Conservation (phyloP, 768 basidiomycete species). For the Russula compacta region DNA sequence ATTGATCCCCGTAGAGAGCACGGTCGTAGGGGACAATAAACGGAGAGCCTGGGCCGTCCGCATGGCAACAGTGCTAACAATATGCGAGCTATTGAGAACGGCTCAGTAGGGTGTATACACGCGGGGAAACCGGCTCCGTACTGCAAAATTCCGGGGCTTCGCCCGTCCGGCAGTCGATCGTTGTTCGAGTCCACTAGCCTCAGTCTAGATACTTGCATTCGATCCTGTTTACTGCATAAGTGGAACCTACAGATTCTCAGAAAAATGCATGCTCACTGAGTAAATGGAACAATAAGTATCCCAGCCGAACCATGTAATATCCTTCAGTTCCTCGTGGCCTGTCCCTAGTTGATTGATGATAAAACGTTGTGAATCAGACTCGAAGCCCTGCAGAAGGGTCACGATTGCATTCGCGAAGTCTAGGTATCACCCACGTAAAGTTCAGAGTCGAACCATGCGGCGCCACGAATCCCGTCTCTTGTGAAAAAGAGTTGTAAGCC, state of each 20-base stretch:
- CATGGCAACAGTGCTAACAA: slow-evolving; percentile 8
- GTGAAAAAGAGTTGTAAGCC: slow-evolving; percentile 25
- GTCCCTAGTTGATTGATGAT: not conserved
- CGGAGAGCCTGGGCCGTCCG: slow-evolving; percentile 7
- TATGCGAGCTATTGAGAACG: slow-evolving; percentile 6
- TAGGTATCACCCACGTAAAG: slow-evolving; percentile 13
- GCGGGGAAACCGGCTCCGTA: not conserved
- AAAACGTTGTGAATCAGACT: slow-evolving; percentile 3
- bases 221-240: slow-evolving; percentile 19
- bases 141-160: slow-evolving; percentile 2
- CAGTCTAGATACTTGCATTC: slow-evolving; percentile 16
- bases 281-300: slow-evolving; percentile 18
- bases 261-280: slow-evolving; percentile 17
- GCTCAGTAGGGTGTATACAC: not conserved
- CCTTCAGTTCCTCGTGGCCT: not conserved
- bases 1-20: slow-evolving; percentile 22
- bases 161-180: slow-evolving; percentile 2
- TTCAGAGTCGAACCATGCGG: slow-evolving; percentile 21
- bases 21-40: slow-evolving; percentile 11
- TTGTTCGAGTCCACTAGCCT: slow-evolving; percentile 21
- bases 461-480: slow-evolving; percentile 27
- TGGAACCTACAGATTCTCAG: not conserved
- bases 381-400: slow-evolving; percentile 8
- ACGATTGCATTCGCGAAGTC: not conserved
- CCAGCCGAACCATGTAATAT: slow-evolving; percentile 12